Base-by-base conservation (phyloP, 371 early-diverging fungal genomes). In the Choanephora cucurbitarum region DNA sequence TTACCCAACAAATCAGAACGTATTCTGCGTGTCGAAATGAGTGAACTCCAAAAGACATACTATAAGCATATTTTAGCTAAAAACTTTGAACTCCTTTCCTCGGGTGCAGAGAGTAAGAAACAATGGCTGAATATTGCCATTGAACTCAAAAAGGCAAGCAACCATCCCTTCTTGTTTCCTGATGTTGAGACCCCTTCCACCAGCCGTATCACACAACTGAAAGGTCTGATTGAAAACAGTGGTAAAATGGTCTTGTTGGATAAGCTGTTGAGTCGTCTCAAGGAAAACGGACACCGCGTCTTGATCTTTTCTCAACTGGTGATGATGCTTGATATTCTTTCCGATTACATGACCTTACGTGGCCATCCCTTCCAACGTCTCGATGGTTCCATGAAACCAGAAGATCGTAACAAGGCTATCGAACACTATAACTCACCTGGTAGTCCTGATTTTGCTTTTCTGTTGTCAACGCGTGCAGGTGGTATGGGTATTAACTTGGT, bases 401-500 rank as follows among this genome's bases (percentile, higher is more conserved):
- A 95, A 62, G 92, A 90, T 18, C 86, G 99, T 51, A 96, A 93
- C 72, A 90, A 93, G 55, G 88, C 95, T 0, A 99, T 99, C 62
- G 99, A 99, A 56, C 97, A 94, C 60, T 99, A 91, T 68, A 99
- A 99, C 68, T 94, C 96, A n/a, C 93, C 93, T 7, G 91, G 88
- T 23, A 93, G 94, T 40, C 86, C 90, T 41, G 96, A 99, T 81
- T 99, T 99, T 81, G 90, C 91, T 9, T 99, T 99, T 73, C 79
- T 99, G 59, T 79, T 99, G n/a, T 96, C 97, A 3, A 99, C 99
- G 4, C 87, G 94, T 39, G 99, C 99, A 13, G 99, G 99, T 46
- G 99, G 99, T 13, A 86, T 99, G 60, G 99, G 99, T 34, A 92
- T 99, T 66, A 99, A 99, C 66, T 73, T 99, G 40, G 95, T 92